phyloP scores from a whole-genome alignment of 139 green algal genomes.

The Mychonastes homosphaera region DNA sequence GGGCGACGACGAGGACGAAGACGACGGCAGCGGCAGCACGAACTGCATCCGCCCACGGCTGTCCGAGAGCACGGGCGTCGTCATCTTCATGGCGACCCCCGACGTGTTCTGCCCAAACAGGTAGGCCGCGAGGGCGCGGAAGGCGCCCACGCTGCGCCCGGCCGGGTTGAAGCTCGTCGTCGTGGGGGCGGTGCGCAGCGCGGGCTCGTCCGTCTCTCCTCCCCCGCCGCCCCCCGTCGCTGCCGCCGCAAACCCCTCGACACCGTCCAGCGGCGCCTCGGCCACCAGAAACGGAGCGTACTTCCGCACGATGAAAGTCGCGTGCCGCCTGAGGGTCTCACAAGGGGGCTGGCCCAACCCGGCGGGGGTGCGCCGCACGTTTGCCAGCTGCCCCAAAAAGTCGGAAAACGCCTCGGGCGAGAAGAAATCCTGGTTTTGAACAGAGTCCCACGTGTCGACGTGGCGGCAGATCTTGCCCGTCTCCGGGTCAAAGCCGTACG shows the following conservation, averaged over 20 bases:
- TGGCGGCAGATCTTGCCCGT: constrained; percentile 34
- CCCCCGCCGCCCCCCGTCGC: no score
- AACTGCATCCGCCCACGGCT: constrained; percentile 37
- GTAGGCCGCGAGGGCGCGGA: not conserved
- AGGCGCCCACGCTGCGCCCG: constrained; percentile 4
- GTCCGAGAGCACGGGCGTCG: constrained; percentile 38
- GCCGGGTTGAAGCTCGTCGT: constrained; percentile 8
- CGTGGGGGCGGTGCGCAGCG: not conserved
- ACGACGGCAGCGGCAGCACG: constrained; percentile 22
- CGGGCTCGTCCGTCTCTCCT: not conserved
- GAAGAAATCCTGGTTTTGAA: constrained; percentile 36
- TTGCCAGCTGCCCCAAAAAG: constrained; percentile 25
- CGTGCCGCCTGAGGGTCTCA: no score
- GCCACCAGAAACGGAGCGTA: constrained; percentile 66
- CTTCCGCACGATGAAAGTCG: constrained; percentile 44
- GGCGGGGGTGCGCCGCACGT: no score
- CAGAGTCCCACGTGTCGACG: constrained; percentile 44
- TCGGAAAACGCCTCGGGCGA: constrained; percentile 30
- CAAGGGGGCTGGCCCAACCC: no score
- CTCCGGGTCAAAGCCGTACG: constrained; percentile 37
- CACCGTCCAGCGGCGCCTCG: constrained; percentile 42
- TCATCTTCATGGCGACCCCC: constrained; percentile 38
- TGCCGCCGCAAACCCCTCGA: no score
- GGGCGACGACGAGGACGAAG: not conserved
- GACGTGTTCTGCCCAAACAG: not conserved